Percentiles rank a stretch among this genome's conserved stretches.
These are phyloP conservation scores for Ophiostoma montium DNA, from an alignment of 2,329 filamentous ascomycete genomes.

Conservation along the genomic window DNA sequence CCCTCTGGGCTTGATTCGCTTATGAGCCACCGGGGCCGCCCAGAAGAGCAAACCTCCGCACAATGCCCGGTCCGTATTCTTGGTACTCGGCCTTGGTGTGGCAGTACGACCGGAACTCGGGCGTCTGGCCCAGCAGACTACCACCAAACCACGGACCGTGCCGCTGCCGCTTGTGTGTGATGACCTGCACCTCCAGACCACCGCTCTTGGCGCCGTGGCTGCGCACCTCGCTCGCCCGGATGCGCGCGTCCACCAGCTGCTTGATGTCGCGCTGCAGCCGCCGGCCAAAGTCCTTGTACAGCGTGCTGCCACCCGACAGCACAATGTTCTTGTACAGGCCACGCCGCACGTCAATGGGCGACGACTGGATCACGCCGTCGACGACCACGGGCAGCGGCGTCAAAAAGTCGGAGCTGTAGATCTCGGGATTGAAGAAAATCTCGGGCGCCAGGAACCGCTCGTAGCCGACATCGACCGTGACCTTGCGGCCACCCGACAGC, in stretches of 20 bases:
- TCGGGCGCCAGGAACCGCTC: slow-evolving; percentile 96
- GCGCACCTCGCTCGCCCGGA: slow-evolving; percentile 78
- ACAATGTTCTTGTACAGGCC: slow-evolving; percentile 99
- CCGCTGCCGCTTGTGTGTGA: slow-evolving; percentile 91
- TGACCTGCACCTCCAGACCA: slow-evolving; percentile 90
- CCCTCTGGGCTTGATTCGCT: slow-evolving; percentile 5
- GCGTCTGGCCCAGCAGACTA: slow-evolving; percentile 88
- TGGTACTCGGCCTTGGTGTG: slow-evolving; percentile 92
- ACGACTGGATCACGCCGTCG: slow-evolving; percentile 92
- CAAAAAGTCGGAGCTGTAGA: slow-evolving; percentile 96
- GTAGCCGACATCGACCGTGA: slow-evolving; percentile 86
- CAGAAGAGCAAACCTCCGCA: slow-evolving; percentile 82
- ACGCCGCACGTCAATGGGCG: slow-evolving; percentile 90
- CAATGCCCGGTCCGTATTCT: slow-evolving; percentile 91
- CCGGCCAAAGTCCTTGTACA: slow-evolving; percentile 97
- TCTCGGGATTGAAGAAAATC: slow-evolving; percentile 99
- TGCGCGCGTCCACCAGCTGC: slow-evolving; percentile 84
- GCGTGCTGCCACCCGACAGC: slow-evolving; percentile 84
- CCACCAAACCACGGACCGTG: slow-evolving; percentile 98
- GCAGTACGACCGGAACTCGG: slow-evolving; percentile 97
- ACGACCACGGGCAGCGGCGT: slow-evolving; percentile 90
- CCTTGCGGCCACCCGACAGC: slow-evolving; percentile 71
- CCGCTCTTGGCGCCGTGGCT: slow-evolving; percentile 89
- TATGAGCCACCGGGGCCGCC: slow-evolving; percentile 80
- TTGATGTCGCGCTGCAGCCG: slow-evolving; percentile 94